A percentile compares a stretch with the other conserved stretches of the same genome.
Evolutionary conservation across 352 stramenopile species (phyloP).

Genomic region (Phytophthora crassamura): DNA sequence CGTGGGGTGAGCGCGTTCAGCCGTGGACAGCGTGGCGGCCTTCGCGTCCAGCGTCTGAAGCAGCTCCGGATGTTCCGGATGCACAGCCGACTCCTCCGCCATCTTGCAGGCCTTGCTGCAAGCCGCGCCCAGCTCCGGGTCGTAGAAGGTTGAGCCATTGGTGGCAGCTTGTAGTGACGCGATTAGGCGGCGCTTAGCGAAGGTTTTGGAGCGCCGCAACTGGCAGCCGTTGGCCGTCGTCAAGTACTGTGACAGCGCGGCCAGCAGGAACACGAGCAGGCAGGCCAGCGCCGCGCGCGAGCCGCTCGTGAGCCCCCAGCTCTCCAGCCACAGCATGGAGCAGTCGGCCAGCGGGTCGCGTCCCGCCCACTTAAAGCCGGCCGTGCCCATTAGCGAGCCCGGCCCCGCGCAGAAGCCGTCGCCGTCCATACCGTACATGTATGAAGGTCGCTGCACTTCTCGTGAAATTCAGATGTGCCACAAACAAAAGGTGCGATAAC

Average conservation of each 20-base stretch:
- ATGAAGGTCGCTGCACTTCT: neutral
- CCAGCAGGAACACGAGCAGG: constrained; percentile 58
- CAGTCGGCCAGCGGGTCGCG: constrained; percentile 58
- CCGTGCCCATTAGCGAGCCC: constrained; percentile 69
- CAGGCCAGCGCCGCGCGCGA: constrained; percentile 48
- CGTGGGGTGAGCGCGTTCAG: constrained; percentile 12
- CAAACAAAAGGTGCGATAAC: no score
- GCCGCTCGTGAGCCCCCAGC: constrained; percentile 61
- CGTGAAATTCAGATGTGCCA: neutral
- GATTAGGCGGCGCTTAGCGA: constrained; percentile 36
- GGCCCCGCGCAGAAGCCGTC: constrained; percentile 62
- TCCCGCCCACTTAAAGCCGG: constrained; percentile 61
- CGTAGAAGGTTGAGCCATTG: constrained; percentile 28
- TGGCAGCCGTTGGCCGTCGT: constrained; percentile 49
- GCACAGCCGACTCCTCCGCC: constrained; percentile 28
- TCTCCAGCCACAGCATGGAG: constrained; percentile 67
- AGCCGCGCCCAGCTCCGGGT: constrained; percentile 32
- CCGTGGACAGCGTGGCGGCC: constrained; percentile 22
- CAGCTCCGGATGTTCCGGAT: constrained; percentile 24
- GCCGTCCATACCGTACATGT: neutral
- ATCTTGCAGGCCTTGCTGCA: constrained; percentile 8
- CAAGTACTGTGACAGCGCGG: constrained; percentile 67
- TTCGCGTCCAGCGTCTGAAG: constrained; percentile 21
- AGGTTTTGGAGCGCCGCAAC: constrained; percentile 53
- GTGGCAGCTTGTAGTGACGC: neutral